These are phyloP conservation scores for Dactylonectria macrodidyma DNA, from an alignment of 2,329 filamentous ascomycete genomes.

Conservation along the genomic window DNA sequence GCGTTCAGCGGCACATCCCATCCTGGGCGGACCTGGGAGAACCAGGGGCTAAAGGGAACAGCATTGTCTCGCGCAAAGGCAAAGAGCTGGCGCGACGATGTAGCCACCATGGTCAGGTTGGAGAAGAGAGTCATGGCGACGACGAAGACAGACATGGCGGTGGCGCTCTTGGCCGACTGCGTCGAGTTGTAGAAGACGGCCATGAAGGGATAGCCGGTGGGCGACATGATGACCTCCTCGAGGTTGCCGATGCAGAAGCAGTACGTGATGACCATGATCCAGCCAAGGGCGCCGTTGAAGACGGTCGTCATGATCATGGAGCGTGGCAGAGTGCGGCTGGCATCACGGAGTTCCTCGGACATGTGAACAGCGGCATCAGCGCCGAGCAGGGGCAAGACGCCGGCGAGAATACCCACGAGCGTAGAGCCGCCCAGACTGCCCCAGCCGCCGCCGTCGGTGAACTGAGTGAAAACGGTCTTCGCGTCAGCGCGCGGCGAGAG, in stretches of 20 bases:
- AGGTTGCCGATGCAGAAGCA: constrained; percentile 43
- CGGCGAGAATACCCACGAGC: constrained; percentile 41
- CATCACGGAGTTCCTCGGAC: constrained; percentile 41
- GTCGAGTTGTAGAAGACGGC: constrained; percentile 43
- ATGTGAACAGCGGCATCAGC: constrained; percentile 44
- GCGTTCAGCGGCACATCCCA: constrained; percentile 42
- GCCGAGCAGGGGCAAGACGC: constrained; percentile 36
- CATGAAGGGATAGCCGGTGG: constrained; percentile 43
- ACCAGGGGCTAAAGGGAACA: constrained; percentile 43
- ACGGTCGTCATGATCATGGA: constrained; percentile 40
- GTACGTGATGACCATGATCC: constrained; percentile 44
- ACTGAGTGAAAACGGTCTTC: constrained; percentile 36
- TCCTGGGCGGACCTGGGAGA: constrained; percentile 33
- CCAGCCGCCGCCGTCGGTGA: constrained; percentile 42
- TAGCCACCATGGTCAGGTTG: constrained; percentile 43
- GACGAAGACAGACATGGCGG: constrained; percentile 38
- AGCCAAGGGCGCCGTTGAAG: constrained; percentile 41
- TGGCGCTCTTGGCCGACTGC: constrained; percentile 35
- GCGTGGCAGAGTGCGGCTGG: constrained; percentile 36
- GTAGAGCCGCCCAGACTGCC: constrained; percentile 36
- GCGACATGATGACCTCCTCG: constrained; percentile 36
- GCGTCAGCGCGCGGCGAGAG: constrained; percentile 39
- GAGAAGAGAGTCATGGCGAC: constrained; percentile 43
- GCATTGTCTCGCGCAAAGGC: constrained; percentile 41
- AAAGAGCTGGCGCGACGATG: constrained; percentile 40